Evolutionary conservation across 768 basidiomycete genomes (phyloP).

Genomic region (Phlebiopsis gigantea): DNA sequence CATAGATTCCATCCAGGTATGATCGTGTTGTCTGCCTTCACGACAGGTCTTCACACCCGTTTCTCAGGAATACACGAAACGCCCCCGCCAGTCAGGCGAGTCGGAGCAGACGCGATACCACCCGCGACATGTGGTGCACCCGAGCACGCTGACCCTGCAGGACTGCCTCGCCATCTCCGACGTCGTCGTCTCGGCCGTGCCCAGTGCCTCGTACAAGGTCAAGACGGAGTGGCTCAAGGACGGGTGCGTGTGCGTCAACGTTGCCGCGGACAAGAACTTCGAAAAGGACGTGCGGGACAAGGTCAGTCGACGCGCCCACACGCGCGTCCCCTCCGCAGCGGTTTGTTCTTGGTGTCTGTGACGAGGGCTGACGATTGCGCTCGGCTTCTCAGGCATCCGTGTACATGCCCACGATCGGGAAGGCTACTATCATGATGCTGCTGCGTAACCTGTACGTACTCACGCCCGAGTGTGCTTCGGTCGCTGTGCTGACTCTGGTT

Average conservation of each 20-base stretch:
- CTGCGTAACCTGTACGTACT: conserved; percentile 81
- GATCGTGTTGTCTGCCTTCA: neutral
- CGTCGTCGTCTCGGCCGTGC: conserved; percentile 93
- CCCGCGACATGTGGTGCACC: conserved; percentile 78
- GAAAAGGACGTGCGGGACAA: conserved; percentile 89
- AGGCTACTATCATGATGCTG: conserved; percentile 97
- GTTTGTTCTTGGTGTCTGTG: neutral
- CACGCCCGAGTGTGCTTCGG: neutral
- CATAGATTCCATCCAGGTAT: conserved; percentile 86
- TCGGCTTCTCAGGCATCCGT: conserved; percentile 66
- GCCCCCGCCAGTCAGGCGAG: conserved; percentile 49
- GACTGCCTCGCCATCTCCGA: conserved; percentile 84
- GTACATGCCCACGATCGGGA: conserved; percentile 95
- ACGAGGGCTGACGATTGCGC: neutral
- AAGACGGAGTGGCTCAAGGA: conserved; percentile 88
- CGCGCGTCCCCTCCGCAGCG: neutral
- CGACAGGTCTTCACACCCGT: neutral
- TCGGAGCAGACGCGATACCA: conserved; percentile 53
- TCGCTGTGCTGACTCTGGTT: neutral
- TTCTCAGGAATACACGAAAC: conserved; percentile 87
- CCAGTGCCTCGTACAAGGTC: conserved; percentile 78
- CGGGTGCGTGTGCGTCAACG: conserved; percentile 90
- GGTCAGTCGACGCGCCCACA: conserved; percentile 42
- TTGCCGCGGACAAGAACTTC: conserved; percentile 95
- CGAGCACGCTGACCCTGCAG: conserved; percentile 60